phyloP scores from a whole-genome alignment of 768 basidiomycete genomes.

The Kockovaella imperatae region DNA sequence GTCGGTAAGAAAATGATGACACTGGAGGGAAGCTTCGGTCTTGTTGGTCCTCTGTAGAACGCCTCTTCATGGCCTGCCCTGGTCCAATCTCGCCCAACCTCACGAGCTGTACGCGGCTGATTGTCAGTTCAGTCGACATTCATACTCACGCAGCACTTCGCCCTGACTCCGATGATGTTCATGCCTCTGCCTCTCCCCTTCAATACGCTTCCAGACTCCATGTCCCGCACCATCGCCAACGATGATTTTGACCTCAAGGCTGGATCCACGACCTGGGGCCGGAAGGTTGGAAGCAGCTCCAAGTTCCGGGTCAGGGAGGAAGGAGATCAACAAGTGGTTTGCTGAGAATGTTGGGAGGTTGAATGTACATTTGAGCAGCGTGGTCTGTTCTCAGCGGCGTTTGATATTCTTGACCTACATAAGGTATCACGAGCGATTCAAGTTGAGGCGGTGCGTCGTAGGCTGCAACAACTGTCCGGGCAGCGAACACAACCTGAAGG shows the following conservation, averaged over 20 bases:
- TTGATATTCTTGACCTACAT: constrained; percentile 11
- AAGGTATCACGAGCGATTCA: constrained; percentile 20
- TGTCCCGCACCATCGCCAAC: constrained; percentile 34
- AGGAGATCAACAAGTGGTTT: constrained; percentile 25
- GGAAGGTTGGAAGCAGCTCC: constrained; percentile 12
- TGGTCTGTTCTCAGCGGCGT: constrained; percentile 6
- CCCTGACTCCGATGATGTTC: constrained; percentile 20
- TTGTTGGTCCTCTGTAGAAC: no score
- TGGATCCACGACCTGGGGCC: constrained; percentile 22
- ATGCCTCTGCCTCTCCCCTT: constrained; percentile 23
- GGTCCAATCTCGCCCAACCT: no score
- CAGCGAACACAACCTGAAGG: not conserved
- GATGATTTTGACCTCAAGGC: constrained; percentile 26
- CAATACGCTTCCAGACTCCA: constrained; percentile 32
- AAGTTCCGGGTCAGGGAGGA: constrained; percentile 16
- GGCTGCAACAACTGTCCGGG: not conserved
- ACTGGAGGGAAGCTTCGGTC: no score
- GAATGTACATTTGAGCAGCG: constrained; percentile 18
- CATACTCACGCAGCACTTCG: constrained; percentile 30
- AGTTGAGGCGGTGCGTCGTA: constrained; percentile 13
- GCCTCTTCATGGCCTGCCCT: no score
- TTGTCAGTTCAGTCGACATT: no score
- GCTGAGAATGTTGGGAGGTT: constrained; percentile 32
- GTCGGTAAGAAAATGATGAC: no score
- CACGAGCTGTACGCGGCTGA: no score